Conservation (phyloP, 2,329 filamentous ascomycete species). For the Acrocalymma vagum region DNA sequence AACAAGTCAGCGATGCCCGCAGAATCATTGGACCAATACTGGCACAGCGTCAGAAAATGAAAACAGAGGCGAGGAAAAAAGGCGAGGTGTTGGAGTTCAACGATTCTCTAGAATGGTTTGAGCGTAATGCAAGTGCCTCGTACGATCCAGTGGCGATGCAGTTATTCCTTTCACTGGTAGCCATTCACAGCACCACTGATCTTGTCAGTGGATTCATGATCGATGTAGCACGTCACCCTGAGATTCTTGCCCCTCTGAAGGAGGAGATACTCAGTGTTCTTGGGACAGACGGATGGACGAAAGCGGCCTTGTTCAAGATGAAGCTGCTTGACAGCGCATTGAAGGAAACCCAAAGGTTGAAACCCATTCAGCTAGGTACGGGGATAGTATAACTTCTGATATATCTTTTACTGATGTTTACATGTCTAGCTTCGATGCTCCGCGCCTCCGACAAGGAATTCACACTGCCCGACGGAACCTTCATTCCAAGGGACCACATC, state of each 20-base stretch:
- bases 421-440: no score
- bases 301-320: conserved; percentile 48
- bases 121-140: conserved; percentile 42
- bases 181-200: conserved; percentile 55
- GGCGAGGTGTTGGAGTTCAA: conserved; percentile 23
- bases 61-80: conserved; percentile 2
- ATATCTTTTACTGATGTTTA: no score
- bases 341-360: conserved; percentile 48
- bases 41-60: conserved; percentile 10
- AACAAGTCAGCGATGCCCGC: conserved; percentile 47
- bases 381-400: not conserved
- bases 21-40: conserved; percentile 40
- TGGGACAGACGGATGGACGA: conserved; percentile 50
- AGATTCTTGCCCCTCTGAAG: conserved; percentile 60
- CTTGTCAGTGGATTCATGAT: conserved; percentile 59
- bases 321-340: conserved; percentile 54
- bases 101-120: conserved; percentile 56
- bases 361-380: conserved; percentile 34
- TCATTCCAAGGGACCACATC: no score
- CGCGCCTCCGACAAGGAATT: no score
- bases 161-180: conserved; percentile 48
- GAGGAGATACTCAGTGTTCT: conserved; percentile 59
- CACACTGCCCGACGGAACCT: no score
- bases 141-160: conserved; percentile 46
- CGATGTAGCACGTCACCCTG: conserved; percentile 60